A percentile compares a stretch with the other conserved stretches of the same genome.
Evolutionary conservation across 1,284 basidiomycete species (phyloP).

Genomic region (Ustilago tritici): DNA sequence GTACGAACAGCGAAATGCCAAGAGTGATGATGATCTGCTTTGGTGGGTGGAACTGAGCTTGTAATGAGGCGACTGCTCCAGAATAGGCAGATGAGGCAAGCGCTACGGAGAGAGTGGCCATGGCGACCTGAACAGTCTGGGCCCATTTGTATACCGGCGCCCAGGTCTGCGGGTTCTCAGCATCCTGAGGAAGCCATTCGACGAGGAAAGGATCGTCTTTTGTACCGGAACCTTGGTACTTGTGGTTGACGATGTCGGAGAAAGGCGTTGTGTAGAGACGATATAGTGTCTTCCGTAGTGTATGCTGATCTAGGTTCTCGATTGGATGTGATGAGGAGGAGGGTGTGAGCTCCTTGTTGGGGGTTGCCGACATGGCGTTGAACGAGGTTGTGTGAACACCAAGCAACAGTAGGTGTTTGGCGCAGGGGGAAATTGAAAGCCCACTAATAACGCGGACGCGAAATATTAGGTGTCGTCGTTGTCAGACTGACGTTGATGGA

Average conservation of each 20-base stretch:
- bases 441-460: background rate
- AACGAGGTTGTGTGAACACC: background rate
- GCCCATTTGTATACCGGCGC: slow-evolving; percentile 49
- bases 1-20: slow-evolving; percentile 77
- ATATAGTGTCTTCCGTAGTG: slow-evolving; percentile 51
- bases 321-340: slow-evolving; percentile 6
- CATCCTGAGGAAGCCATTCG: slow-evolving; percentile 53
- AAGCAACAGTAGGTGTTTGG: too few relatives aligned
- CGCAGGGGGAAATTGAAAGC: background rate
- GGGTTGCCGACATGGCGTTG: slow-evolving; percentile 23
- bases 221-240: slow-evolving; percentile 70
- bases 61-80: slow-evolving; percentile 55
- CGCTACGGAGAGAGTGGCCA: slow-evolving; percentile 62
- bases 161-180: slow-evolving; percentile 52
- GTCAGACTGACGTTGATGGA: background rate
- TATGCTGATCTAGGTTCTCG: slow-evolving; percentile 31
- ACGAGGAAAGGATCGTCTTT: slow-evolving; percentile 70
- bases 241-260: slow-evolving; percentile 66
- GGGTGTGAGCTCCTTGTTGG: background rate
- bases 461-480: background rate
- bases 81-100: slow-evolving; percentile 60
- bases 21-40: slow-evolving; percentile 52
- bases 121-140: slow-evolving; percentile 55
- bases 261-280: slow-evolving; percentile 69
- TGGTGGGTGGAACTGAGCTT: slow-evolving; percentile 41